Conservation (phyloP, 345 rosid genomes). For the Balakata baccata region DNA sequence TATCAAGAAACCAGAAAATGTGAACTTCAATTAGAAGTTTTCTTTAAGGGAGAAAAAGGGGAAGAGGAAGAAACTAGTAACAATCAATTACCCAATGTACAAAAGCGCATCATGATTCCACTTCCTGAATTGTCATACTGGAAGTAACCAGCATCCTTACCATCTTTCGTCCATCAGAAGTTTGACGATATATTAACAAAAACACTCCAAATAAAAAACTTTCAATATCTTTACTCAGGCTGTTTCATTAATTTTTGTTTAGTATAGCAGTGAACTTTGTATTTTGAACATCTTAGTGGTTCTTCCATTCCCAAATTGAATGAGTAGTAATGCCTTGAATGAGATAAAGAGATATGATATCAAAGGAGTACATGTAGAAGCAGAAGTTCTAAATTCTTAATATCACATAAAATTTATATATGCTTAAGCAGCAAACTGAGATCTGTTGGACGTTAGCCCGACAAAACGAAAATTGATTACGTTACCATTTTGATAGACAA, state of each 20-base stretch:
- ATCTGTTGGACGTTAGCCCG: background rate
- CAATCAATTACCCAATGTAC: background rate
- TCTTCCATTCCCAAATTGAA: conserved; percentile 2
- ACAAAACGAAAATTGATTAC: too few relatives aligned
- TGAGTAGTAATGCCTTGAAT: background rate
- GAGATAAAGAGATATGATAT: background rate
- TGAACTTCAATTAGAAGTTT: background rate
- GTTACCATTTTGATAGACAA: background rate
- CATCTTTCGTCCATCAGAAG: background rate
- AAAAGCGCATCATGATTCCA: conserved; percentile 10
- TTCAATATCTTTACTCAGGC: background rate
- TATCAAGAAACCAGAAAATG: background rate
- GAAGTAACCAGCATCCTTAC: background rate
- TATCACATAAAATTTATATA: background rate
- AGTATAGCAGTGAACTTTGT: background rate
- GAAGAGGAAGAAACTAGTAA: background rate
- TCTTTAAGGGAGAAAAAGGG: too few relatives aligned
- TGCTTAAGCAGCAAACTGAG: background rate
- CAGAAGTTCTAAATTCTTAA: background rate
- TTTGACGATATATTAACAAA: background rate
- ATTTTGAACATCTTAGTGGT: background rate
- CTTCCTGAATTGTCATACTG: conserved; percentile 1
- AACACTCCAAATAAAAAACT: background rate
- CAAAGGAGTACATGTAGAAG: background rate
- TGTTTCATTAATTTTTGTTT: background rate